Evolutionary conservation across 1,139 yeast genomes (phyloP).

Genomic region (Candida dubliniensis): DNA sequence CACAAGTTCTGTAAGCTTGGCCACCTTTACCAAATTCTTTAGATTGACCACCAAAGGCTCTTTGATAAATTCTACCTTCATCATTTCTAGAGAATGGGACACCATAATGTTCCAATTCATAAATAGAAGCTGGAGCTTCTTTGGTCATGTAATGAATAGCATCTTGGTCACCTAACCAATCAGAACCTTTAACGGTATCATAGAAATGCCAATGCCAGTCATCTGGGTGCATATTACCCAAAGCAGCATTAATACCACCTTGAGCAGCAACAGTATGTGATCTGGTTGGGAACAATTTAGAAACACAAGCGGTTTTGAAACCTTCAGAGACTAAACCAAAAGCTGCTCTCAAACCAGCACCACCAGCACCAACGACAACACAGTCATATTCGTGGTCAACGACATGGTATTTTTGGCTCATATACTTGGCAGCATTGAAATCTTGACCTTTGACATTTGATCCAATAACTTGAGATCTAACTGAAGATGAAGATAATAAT

Average conservation of each 20-base stretch:
- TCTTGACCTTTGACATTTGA: slow-evolving; percentile 51
- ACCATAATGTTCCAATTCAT: slow-evolving; percentile 97
- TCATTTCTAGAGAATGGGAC: slow-evolving; percentile 97
- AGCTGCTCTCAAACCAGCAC: slow-evolving; percentile 98
- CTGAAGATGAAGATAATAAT: slow-evolving; percentile 30
- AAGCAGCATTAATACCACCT: slow-evolving; percentile 99
- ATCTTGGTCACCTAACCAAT: slow-evolving; percentile 99
- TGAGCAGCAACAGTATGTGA: slow-evolving; percentile 99
- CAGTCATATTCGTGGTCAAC: slow-evolving; percentile 98
- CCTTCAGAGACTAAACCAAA: slow-evolving; percentile 98
- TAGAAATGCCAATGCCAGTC: slow-evolving; percentile 99
- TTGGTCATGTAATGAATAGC: slow-evolving; percentile 99
- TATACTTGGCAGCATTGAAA: slow-evolving; percentile 49
- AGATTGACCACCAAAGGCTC: slow-evolving; percentile 99
- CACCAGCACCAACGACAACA: slow-evolving; percentile 98
- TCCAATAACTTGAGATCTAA: slow-evolving; percentile 41
- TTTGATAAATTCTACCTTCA: slow-evolving; percentile 95
- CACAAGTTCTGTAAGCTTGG: slow-evolving; percentile 98
- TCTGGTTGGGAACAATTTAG: slow-evolving; percentile 96
- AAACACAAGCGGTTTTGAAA: slow-evolving; percentile 94
- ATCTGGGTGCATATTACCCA: slow-evolving; percentile 96
- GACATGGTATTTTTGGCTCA: slow-evolving; percentile 81
- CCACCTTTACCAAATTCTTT: slow-evolving; percentile 97
- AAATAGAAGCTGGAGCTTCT: slow-evolving; percentile 95
- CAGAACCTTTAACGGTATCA: slow-evolving; percentile 99